Evolutionary conservation across 2,329 filamentous ascomycete species (phyloP), one percentile per base, ranked within the genome.

Genomic region (Sarocladiaceae sp.): DNA sequence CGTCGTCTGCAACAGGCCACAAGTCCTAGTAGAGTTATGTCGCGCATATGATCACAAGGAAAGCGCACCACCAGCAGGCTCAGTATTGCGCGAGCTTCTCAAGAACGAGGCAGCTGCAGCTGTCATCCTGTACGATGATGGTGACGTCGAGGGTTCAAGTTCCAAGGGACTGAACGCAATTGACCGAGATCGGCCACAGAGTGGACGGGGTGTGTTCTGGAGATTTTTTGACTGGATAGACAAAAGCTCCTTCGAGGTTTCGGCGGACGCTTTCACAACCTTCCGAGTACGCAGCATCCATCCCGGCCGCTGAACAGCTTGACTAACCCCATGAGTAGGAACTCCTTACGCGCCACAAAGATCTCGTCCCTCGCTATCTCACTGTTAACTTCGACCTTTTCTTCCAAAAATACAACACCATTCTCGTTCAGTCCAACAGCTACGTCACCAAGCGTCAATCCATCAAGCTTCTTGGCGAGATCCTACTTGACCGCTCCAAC

Each of bases 401-500:
- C 72, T 98, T 98, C 66, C 73, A 81, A 45, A 83, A 83, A 60
- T 97, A 96, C 71, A 96, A 97, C 69, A 78, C 78, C 47, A 80
- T 85, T 19, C 74, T 98, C 24, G 81, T 97, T 29, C 88, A 94
- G 60, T 95, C 89, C 24, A 88, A 90, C 60, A 94, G 87, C 60
- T 98, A 98, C 60, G 93, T 98, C 50, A 98, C 93, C 20, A 98
- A 98, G 65, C 80, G 93, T 41, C 93, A 98, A 67, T 96, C 89
- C 13, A 97, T 97, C 68, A 98, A 98, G 65, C 76, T 98, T 33
- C 78, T 98, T 2, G 93, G 93, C 44, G 93, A 98, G 67, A 88
- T 98, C 39, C 70, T 98, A 45, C 76, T 98, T 26, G 93, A 97
- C 63, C 82, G 93, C 33, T 88, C 91, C 51, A 97, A 98, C 66